Percentiles rank a stretch among this genome's conserved stretches.
These are phyloP conservation scores for Lophiostoma macrostomum DNA, from an alignment of 495 filamentous ascomycete species.

Conservation along the genomic window DNA sequence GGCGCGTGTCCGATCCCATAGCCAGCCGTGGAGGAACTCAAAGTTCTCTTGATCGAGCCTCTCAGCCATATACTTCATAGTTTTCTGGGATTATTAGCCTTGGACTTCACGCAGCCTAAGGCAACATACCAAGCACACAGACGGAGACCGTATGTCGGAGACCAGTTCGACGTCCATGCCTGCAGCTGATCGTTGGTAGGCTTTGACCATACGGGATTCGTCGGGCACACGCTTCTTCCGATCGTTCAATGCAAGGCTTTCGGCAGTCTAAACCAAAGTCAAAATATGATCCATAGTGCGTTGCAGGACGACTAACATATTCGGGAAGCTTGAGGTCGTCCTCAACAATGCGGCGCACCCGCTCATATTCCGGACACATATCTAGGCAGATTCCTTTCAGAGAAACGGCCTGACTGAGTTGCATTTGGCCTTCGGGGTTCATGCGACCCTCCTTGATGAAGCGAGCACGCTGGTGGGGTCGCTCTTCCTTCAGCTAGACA, in stretches of 20 bases:
- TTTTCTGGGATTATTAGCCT: constrained; percentile 43
- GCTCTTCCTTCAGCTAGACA: constrained; percentile 58
- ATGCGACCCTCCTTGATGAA: constrained; percentile 74
- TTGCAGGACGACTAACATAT: constrained; percentile 31
- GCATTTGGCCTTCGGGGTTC: constrained; percentile 81
- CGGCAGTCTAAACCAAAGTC: constrained; percentile 30
- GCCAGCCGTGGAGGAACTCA: constrained; percentile 26
- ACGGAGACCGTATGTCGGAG: constrained; percentile 83
- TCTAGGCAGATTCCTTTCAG: constrained; percentile 85
- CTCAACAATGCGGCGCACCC: constrained; percentile 71
- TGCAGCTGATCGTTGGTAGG: constrained; percentile 83
- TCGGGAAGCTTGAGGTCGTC: constrained; percentile 54
- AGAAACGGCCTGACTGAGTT: constrained; percentile 77
- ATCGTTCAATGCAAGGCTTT: neutral
- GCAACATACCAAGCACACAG: constrained; percentile 54
- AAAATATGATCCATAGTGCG: constrained; percentile 15
- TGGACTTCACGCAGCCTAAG: neutral
- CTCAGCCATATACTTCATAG: constrained; percentile 78
- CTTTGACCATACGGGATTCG: constrained; percentile 73
- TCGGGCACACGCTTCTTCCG: constrained; percentile 39
- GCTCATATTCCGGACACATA: constrained; percentile 93
- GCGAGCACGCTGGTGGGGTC: constrained; percentile 62
- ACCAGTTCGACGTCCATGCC: constrained; percentile 88
- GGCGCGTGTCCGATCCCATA: constrained; percentile 91
- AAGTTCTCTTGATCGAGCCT: constrained; percentile 47